Base-by-base conservation (phyloP, 2,329 filamentous ascomycete genomes). In the Raffaelea albimanens region DNA sequence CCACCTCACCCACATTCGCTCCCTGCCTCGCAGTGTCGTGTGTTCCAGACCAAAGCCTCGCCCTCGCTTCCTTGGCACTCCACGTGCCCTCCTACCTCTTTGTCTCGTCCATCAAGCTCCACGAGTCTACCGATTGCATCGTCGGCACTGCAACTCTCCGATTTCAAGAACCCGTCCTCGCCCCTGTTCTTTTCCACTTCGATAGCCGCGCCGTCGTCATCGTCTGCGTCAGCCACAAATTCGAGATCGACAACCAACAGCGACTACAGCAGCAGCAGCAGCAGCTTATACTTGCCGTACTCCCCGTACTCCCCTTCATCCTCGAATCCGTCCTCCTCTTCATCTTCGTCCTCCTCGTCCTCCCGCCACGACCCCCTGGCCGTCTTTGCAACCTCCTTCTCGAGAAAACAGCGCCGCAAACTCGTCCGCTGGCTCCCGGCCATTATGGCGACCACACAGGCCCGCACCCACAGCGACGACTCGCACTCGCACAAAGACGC, bases 401-500 rank as follows among this genome's bases (percentile, higher is more conserved):
- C 51, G 29, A 55, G 47, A 29, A 55, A 52, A 39, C 40, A 52
- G 18, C 49, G 47, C 45, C 49, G 47, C 36, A 23, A 44, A 41
- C 45, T 53, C 34, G 45, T 44, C 49, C 51, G 41, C 43, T 58
- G 56, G 56, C 49, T 58, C n/a, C 55, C 57, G 5, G 55, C 53
- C 39, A 52, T 55, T 44, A 59, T 59, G 58, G 53, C 51, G 7
- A 50, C 52, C 11, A 50, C 52, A 11, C 57, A 58, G 45, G 54
- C 54, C 33, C 49, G 55, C 38, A 43, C 49, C 31, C 50, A 52
- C 40, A 52, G 47, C 50, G 72, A 75, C 53, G 75, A 82, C 55
- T 66, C 68, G 38, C 76, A 80, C 55, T 66, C 70, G 49, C 76
- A 52, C 10, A 80, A 84, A 57, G 80, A 86, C 62, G 83, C 89